Evolutionary conservation across 805 yeast species (phyloP), one percentile per base, ranked within the genome.

Genomic region (Yamadazyma insecticola): DNA sequence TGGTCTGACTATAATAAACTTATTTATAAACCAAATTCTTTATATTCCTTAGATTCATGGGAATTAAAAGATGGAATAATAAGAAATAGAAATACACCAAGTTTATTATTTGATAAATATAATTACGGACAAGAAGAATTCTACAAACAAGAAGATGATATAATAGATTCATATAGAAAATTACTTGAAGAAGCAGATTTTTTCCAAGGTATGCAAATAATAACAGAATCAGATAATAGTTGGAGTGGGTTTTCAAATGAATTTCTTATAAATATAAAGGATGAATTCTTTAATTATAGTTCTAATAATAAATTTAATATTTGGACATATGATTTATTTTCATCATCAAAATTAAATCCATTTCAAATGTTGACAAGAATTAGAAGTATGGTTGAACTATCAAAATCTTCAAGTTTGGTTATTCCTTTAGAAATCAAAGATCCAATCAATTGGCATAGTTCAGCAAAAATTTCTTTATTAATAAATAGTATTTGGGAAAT

Each of bases 1-100:
- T 90, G 97, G 97, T 70, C 92, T 0, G 95, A 86, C 47, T 85
- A 81, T 48, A 68, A 79, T 24, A 72, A 77, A 42, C 70, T 88
- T 30, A 70, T 83, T 3, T 76, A 76, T 47, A 71, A 73, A 31
- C 90, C 95, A 0, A 58, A 58, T 4, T 67, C 80, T 2, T 61
- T 82, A 28, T 60, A 75, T 22, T 63, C 67, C 5, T 50, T 88
- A 14, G 53, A 58, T 2, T 64, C 75, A 29, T 92, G 90, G 86
- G 71, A 72, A 16, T 67, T 67, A 33, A 5, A 4, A 11, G 22
- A 32, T 12, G 36, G 36, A 2, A 28, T 34, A 16, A 25, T 30
- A 4, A 55, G 54, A 0, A 39, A 64, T 41, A 53, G 45, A 37
- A 45, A 50, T 32, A 53, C 63, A 31, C 51, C 53, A 6, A 50